Conservation (phyloP, 768 basidiomycete genomes). For the Hemileccinum rubropunctum region DNA sequence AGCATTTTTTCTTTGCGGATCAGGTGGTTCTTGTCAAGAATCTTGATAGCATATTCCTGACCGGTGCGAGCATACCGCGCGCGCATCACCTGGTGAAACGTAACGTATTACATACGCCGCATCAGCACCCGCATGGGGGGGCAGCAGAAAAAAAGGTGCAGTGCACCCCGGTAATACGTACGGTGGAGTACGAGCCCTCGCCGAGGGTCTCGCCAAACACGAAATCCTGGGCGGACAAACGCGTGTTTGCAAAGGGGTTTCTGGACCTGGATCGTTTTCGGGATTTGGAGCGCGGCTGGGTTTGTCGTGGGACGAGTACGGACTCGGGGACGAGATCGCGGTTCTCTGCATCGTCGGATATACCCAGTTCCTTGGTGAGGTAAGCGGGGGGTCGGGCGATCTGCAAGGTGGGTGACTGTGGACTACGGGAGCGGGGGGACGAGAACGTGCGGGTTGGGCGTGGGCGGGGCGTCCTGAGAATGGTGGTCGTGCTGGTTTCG, state of each 20-base stretch:
- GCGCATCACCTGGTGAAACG: conserved; percentile 48
- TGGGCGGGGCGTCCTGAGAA: conserved; percentile 43
- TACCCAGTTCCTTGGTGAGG: conserved; percentile 55
- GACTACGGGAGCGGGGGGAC: conserved; percentile 58
- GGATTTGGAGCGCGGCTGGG: conserved; percentile 39
- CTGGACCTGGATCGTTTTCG: conserved; percentile 38
- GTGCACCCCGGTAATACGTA: conserved; percentile 35
- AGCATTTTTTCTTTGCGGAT: conserved; percentile 74
- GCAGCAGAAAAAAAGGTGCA: too few relatives aligned
- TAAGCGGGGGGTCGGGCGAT: conserved; percentile 47
- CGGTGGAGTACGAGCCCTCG: conserved; percentile 81
- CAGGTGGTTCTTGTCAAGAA: conserved; percentile 82
- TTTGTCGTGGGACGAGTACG: not conserved
- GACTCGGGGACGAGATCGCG: conserved; percentile 14
- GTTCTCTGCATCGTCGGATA: conserved; percentile 28
- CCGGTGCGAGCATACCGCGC: conserved; percentile 53
- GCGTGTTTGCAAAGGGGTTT: conserved; percentile 45
- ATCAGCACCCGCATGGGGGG: too few relatives aligned
- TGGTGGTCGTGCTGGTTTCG: conserved; percentile 39
- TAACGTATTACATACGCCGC: conserved; percentile 9
- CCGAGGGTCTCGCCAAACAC: conserved; percentile 72
- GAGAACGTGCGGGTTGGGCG: conserved; percentile 63
- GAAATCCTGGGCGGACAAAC: conserved; percentile 59
- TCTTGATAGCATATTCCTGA: conserved; percentile 73
- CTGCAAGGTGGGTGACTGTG: conserved; percentile 38